phyloP scores from a whole-genome alignment of 345 rosid species.

The Angophora floribunda region DNA sequence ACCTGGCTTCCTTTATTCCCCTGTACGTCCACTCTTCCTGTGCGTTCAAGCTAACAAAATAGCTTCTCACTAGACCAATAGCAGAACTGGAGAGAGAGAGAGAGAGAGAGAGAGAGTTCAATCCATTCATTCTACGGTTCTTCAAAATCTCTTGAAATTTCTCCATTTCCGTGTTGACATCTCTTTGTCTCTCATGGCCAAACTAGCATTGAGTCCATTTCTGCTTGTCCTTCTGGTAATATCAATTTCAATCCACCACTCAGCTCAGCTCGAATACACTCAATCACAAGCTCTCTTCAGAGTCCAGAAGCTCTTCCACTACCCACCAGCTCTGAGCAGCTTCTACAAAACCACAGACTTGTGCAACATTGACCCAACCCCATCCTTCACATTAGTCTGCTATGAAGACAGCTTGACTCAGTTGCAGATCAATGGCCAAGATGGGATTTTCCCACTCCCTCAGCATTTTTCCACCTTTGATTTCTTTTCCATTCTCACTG shows the following conservation, averaged over 20 bases:
- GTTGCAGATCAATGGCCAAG: conserved; percentile 38
- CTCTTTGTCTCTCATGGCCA: conserved; percentile 18
- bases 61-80: neutral
- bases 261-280: conserved; percentile 27
- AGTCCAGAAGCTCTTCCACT: conserved; percentile 32
- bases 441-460: conserved; percentile 15
- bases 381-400: conserved; percentile 35
- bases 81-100: neutral
- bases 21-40: neutral
- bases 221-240: conserved; percentile 5
- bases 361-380: conserved; percentile 32
- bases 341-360: conserved; percentile 13
- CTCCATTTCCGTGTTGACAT: neutral
- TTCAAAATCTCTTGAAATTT: neutral
- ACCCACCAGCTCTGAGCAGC: conserved; percentile 20
- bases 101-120: neutral
- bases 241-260: neutral
- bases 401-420: conserved; percentile 48
- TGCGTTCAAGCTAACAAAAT: neutral
- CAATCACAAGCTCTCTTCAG: conserved; percentile 23
- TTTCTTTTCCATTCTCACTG: conserved; percentile 20
- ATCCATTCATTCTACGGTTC: neutral
- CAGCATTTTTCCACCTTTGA: conserved; percentile 15
- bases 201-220: neutral
- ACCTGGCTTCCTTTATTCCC: neutral